These are phyloP conservation scores for Rugonectria rugulosa DNA, from an alignment of 2,329 filamentous ascomycete species.

Conservation along the genomic window DNA sequence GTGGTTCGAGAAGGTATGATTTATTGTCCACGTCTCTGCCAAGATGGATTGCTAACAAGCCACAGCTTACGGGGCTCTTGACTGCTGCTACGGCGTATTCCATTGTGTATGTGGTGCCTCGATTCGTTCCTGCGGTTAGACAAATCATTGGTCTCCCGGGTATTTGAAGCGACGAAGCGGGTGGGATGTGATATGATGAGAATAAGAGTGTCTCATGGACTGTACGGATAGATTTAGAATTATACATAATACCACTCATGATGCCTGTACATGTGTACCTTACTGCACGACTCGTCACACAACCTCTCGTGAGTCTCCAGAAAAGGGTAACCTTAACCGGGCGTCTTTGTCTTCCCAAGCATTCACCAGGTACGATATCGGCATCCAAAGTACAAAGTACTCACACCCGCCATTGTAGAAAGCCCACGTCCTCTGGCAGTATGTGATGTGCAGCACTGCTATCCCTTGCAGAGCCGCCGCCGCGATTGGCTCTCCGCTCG, in stretches of 20 bases:
- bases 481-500: no score
- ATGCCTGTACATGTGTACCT: neutral
- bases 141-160: slow-evolving; percentile 59
- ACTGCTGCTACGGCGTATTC: slow-evolving; percentile 58
- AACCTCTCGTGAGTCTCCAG: no score
- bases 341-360: no score
- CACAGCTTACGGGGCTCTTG: slow-evolving; percentile 61
- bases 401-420: no score
- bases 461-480: no score
- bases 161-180: slow-evolving; percentile 45
- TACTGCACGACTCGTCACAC: no score
- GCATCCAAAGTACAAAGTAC: no score
- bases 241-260: slow-evolving; percentile 12
- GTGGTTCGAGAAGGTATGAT: slow-evolving; percentile 92
- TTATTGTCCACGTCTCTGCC: fast-evolving
- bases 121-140: slow-evolving; percentile 56
- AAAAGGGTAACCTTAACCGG: no score
- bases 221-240: slow-evolving; percentile 13
- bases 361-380: no score
- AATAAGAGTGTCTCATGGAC: neutral
- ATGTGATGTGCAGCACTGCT: no score
- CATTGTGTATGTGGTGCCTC: slow-evolving; percentile 59
- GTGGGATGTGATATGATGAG: neutral
- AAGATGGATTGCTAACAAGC: slow-evolving; percentile 32
- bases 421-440: no score